Percentiles rank a stretch among this genome's conserved stretches.
Conservation (phyloP, 2,329 filamentous ascomycete genomes). For the Cadophora gregata region DNA sequence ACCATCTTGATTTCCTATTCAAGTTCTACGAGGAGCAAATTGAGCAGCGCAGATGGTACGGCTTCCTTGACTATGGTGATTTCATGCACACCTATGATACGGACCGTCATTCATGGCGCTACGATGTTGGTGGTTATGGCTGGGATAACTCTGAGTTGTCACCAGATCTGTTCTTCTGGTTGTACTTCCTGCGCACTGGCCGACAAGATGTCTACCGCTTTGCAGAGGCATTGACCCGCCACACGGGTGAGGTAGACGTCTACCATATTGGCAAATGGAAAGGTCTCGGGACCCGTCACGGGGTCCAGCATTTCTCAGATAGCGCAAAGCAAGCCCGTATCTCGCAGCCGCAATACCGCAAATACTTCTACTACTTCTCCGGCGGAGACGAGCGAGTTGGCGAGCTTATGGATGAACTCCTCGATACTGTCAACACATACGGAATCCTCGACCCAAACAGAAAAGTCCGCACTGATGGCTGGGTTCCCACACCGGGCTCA, state of each 20-base stretch:
- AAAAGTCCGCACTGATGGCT: slow-evolving; percentile 62
- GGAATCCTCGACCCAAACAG: slow-evolving; percentile 60
- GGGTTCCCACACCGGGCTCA: slow-evolving; percentile 50
- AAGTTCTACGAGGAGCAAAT: slow-evolving; percentile 62
- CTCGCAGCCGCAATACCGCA: slow-evolving; percentile 61
- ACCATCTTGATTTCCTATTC: slow-evolving; percentile 60
- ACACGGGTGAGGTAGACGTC: slow-evolving; percentile 66
- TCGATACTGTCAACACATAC: slow-evolving; percentile 60
- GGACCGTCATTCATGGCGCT: slow-evolving; percentile 65
- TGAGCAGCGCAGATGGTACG: slow-evolving; percentile 65
- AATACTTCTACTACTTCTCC: slow-evolving; percentile 54
- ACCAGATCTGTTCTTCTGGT: slow-evolving; percentile 67
- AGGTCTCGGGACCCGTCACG: slow-evolving; percentile 66
- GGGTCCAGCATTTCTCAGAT: slow-evolving; percentile 66
- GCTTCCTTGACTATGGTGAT: slow-evolving; percentile 67
- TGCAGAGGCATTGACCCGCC: slow-evolving; percentile 61
- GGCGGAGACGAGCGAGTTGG: slow-evolving; percentile 38
- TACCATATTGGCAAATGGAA: slow-evolving; percentile 65
- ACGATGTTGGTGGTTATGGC: slow-evolving; percentile 67
- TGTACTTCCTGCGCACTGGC: slow-evolving; percentile 65
- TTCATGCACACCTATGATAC: slow-evolving; percentile 67
- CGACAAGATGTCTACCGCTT: slow-evolving; percentile 62
- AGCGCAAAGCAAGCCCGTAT: slow-evolving; percentile 68
- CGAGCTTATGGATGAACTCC: slow-evolving; percentile 41
- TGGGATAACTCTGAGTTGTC: slow-evolving; percentile 71